Percentiles rank a stretch among this genome's conserved stretches.
Conservation (phyloP, 2,329 filamentous ascomycete genomes). For the Pyrenophora tritici-repentis region DNA sequence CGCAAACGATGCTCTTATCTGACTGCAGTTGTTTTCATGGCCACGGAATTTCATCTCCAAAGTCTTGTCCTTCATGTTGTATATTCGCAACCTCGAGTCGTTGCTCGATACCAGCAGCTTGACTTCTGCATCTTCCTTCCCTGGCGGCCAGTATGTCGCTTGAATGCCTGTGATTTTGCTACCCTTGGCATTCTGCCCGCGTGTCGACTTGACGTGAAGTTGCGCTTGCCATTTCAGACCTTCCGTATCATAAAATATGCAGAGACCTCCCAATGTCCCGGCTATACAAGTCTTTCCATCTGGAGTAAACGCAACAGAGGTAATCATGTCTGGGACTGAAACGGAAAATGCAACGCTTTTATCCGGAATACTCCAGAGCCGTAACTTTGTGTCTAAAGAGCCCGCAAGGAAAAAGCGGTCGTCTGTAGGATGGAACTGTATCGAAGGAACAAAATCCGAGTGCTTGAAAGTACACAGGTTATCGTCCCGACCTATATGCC, state of each 20-base stretch:
- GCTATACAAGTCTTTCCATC: slow-evolving; percentile 90
- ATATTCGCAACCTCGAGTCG: slow-evolving; percentile 88
- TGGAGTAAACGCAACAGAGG: slow-evolving; percentile 89
- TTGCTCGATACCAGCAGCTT: slow-evolving; percentile 93
- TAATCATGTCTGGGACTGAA: slow-evolving; percentile 83
- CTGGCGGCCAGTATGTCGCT: slow-evolving; percentile 65
- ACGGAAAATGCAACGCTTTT: slow-evolving; percentile 86
- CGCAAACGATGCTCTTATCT: slow-evolving; percentile 87
- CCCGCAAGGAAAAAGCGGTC: slow-evolving; percentile 97
- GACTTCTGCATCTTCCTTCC: slow-evolving; percentile 66
- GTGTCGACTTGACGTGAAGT: slow-evolving; percentile 88
- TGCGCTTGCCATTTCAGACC: slow-evolving; percentile 82
- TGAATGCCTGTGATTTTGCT: slow-evolving; percentile 97
- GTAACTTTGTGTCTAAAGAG: slow-evolving; percentile 83
- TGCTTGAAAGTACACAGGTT: slow-evolving; percentile 94
- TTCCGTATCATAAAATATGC: slow-evolving; percentile 91
- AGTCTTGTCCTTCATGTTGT: slow-evolving; percentile 82
- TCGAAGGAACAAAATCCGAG: slow-evolving; percentile 91
- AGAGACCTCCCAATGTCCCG: slow-evolving; percentile 82
- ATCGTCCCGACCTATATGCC: slow-evolving; percentile 84
- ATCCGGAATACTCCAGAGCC: slow-evolving; percentile 96
- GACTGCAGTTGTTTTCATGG: slow-evolving; percentile 85
- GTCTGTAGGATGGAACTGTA: slow-evolving; percentile 91
- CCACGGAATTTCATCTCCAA: slow-evolving; percentile 90
- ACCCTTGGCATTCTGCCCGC: slow-evolving; percentile 91